These are phyloP conservation scores for Mortierella polycephala DNA, from an alignment of 371 early-diverging fungal species.

Conservation along the genomic window DNA sequence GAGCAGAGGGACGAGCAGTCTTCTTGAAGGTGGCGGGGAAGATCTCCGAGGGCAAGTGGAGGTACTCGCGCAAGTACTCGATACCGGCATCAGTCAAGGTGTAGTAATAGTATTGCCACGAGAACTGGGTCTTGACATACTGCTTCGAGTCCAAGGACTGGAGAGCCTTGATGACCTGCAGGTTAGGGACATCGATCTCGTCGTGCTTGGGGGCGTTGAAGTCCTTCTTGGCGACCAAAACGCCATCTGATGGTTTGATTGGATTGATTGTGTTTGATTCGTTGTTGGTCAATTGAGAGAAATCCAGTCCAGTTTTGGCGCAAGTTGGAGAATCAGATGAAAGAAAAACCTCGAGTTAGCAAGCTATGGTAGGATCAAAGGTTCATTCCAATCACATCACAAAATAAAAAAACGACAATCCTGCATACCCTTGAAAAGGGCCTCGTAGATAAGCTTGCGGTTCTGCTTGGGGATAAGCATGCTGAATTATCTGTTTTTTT, in stretches of 20 bases:
- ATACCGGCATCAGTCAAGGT: conserved; percentile 98
- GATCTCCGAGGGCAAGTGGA: conserved; percentile 96
- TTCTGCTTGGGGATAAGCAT: conserved; percentile 98
- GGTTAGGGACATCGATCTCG: conserved; percentile 96
- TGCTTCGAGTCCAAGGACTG: conserved; percentile 97
- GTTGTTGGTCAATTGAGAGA: neutral
- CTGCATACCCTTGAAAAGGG: conserved; percentile 84
- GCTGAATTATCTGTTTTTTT: conserved; percentile 58
- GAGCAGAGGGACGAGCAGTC: conserved; percentile 69
- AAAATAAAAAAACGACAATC: neutral
- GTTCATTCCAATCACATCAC: conserved; percentile 20
- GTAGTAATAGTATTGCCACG: conserved; percentile 99
- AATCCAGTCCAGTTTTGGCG: conserved; percentile 1
- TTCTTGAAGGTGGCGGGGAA: conserved; percentile 98
- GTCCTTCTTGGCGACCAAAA: conserved; percentile 98
- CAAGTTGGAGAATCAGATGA: neutral
- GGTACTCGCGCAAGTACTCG: conserved; percentile 96
- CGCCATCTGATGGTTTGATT: conserved; percentile 80
- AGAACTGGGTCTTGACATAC: conserved; percentile 96
- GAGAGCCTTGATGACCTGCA: conserved; percentile 98
- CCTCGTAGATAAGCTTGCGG: conserved; percentile 95
- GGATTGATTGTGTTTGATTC: conserved; percentile 3
- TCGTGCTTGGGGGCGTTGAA: conserved; percentile 95
- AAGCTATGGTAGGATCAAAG: conserved; percentile 17
- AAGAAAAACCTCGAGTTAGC: conserved; percentile 1